Percentiles rank a stretch among this genome's conserved stretches.
Evolutionary conservation across 805 yeast species (phyloP).

Genomic region (Yamadazyma sp.): DNA sequence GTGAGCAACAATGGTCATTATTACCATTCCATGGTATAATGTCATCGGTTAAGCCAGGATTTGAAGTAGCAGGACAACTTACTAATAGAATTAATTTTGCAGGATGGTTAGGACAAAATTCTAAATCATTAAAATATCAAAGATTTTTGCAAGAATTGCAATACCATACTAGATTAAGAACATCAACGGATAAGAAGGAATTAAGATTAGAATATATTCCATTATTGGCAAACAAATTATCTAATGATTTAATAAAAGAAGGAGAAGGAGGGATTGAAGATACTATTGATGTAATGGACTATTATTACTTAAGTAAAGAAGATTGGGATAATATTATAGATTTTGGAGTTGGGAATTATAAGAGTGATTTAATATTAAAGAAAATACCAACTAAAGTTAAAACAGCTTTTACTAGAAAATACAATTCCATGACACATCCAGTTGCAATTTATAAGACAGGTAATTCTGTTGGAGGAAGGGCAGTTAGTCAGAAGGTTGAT

Average conservation of each 20-base stretch:
- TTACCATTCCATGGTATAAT: conserved; percentile 87
- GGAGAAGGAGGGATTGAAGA: conserved; percentile 65
- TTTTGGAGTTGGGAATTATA: conserved; percentile 63
- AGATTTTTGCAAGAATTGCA: conserved; percentile 84
- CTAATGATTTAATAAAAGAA: conserved; percentile 52
- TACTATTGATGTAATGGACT: conserved; percentile 74
- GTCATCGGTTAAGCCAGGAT: conserved; percentile 81
- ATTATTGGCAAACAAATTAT: conserved; percentile 51
- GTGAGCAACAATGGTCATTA: conserved; percentile 92
- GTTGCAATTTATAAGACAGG: conserved; percentile 79
- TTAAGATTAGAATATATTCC: conserved; percentile 78
- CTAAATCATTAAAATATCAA: conserved; percentile 73
- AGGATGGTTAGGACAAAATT: conserved; percentile 85
- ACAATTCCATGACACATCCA: conserved; percentile 77
- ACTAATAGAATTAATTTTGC: conserved; percentile 75
- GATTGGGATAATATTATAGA: conserved; percentile 92
- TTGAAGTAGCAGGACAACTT: conserved; percentile 68
- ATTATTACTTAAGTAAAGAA: conserved; percentile 80
- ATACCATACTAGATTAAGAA: conserved; percentile 77
- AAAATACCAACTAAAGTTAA: conserved; percentile 75
- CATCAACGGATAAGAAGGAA: conserved; percentile 72
- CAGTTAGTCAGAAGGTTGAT: conserved; percentile 47
- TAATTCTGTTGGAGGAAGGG: conserved; percentile 42
- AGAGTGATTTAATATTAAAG: conserved; percentile 46
- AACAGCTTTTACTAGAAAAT: conserved; percentile 80